A percentile compares a stretch with the other conserved stretches of the same genome.
Conservation (phyloP, 2,329 filamentous ascomycete genomes). For the Rutstroemia sydowiana region DNA sequence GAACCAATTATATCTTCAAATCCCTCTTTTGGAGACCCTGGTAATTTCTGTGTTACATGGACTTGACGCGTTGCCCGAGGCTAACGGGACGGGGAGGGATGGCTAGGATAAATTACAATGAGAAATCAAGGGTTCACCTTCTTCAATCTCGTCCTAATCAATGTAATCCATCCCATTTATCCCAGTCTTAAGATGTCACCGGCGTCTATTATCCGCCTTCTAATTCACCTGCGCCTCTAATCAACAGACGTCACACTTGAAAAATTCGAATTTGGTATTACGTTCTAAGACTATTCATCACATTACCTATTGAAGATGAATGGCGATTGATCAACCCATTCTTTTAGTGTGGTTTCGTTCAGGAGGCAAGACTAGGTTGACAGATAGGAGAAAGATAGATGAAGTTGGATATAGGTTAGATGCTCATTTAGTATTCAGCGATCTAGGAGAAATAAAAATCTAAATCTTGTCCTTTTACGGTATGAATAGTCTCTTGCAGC, state of each 20-base stretch:
- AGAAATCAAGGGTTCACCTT: neutral
- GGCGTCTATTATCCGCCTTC: constrained; percentile 8
- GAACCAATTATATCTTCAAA: neutral
- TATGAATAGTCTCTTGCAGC: constrained; percentile 12
- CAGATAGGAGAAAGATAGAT: neutral
- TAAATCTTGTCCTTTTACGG: constrained; percentile 1
- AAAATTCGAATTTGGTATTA: neutral
- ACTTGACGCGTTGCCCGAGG: neutral
- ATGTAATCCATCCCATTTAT: neutral
- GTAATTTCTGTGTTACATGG: neutral
- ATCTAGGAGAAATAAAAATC: constrained; percentile 1
- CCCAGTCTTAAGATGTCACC: neutral
- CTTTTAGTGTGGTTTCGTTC: neutral
- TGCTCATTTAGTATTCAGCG: neutral
- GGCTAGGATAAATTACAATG: neutral
- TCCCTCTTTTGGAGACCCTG: neutral
- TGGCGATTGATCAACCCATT: constrained; percentile 12
- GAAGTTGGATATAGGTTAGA: neutral
- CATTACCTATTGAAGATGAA: constrained; percentile 17
- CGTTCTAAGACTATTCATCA: neutral
- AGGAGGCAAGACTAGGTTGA: neutral
- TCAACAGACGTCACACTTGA: constrained; percentile 7
- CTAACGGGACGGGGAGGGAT: neutral
- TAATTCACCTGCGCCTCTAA: constrained; percentile 5
- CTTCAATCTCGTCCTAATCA: neutral